These are phyloP conservation scores for Pseudogymnoascus destructans DNA, from an alignment of 2,329 filamentous ascomycete species.

Conservation along the genomic window DNA sequence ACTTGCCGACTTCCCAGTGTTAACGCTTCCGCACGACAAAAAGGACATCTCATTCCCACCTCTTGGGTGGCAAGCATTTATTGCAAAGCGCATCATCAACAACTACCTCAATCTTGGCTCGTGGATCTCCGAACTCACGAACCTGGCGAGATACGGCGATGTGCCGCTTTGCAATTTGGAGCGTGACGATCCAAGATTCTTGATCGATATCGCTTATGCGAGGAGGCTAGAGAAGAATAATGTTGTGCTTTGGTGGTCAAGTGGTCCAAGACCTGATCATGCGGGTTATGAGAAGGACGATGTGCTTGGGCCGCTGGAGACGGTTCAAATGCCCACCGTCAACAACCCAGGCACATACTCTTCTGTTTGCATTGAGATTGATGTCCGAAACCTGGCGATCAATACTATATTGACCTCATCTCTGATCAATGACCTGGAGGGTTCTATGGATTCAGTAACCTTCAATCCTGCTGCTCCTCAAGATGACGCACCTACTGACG, in stretches of 20 bases:
- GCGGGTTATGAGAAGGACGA: slow-evolving; percentile 93
- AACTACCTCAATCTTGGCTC: slow-evolving; percentile 88
- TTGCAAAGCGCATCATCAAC: slow-evolving; percentile 71
- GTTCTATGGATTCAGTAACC: slow-evolving; percentile 55
- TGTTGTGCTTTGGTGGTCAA: slow-evolving; percentile 95
- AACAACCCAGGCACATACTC: slow-evolving; percentile 91
- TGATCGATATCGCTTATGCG: slow-evolving; percentile 94
- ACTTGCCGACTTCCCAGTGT: slow-evolving; percentile 69
- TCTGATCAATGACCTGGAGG: slow-evolving; percentile 88
- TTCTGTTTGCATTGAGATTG: slow-evolving; percentile 90
- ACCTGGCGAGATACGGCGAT: slow-evolving; percentile 82
- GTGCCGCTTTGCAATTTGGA: slow-evolving; percentile 93
- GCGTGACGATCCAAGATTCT: slow-evolving; percentile 80
- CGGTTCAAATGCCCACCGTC: slow-evolving; percentile 79
- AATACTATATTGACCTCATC: slow-evolving; percentile 96
- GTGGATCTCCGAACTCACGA: slow-evolving; percentile 80
- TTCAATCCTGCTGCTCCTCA: slow-evolving; percentile 62
- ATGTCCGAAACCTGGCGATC: slow-evolving; percentile 87
- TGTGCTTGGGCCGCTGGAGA: slow-evolving; percentile 68
- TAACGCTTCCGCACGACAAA: slow-evolving; percentile 69
- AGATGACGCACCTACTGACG: slow-evolving; percentile 47
- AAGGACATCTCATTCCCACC: slow-evolving; percentile 80
- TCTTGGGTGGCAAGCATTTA: slow-evolving; percentile 83
- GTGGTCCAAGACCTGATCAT: slow-evolving; percentile 76
- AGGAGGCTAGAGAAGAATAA: slow-evolving; percentile 79